Evolutionary conservation across 805 yeast species (phyloP).

Genomic region (Yamadazyma takamatsuzukensis): DNA sequence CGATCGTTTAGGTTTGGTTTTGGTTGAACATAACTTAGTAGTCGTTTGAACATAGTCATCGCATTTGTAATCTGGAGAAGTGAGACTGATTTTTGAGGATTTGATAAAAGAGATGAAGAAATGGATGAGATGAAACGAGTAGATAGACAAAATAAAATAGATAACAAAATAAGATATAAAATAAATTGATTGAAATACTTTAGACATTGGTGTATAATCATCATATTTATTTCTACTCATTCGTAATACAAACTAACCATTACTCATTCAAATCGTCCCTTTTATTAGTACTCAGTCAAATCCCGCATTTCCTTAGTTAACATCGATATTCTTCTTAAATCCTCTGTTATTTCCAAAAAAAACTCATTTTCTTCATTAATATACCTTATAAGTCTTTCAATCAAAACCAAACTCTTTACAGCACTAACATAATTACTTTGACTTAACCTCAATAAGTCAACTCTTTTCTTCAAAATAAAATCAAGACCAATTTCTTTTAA

Average conservation of each 20-base stretch:
- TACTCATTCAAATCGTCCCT: neutral
- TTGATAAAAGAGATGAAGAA: neutral
- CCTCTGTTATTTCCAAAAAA: constrained; percentile 1
- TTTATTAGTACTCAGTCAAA: no score
- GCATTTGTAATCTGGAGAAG: neutral
- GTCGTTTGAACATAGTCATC: neutral
- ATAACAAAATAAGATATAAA: no score
- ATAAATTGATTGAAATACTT: no score
- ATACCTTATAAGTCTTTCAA: constrained; percentile 7
- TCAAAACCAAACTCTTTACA: constrained; percentile 4
- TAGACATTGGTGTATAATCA: no score
- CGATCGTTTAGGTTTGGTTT: constrained; percentile 42
- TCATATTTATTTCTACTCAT: no score
- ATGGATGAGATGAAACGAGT: no score
- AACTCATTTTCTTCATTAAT: constrained; percentile 8
- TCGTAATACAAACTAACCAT: no score
- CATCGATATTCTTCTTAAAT: no score
- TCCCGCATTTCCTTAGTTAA: no score
- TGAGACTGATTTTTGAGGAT: no score
- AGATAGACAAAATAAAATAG: no score
- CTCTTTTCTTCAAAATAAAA: constrained; percentile 1
- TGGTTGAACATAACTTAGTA: constrained; percentile 5
- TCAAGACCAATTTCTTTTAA: constrained; percentile 3
- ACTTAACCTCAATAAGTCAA: constrained; percentile 3
- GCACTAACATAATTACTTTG: constrained; percentile 4